Base-by-base conservation (phyloP, 805 yeast species). In the Monosporozyma servazzii region DNA sequence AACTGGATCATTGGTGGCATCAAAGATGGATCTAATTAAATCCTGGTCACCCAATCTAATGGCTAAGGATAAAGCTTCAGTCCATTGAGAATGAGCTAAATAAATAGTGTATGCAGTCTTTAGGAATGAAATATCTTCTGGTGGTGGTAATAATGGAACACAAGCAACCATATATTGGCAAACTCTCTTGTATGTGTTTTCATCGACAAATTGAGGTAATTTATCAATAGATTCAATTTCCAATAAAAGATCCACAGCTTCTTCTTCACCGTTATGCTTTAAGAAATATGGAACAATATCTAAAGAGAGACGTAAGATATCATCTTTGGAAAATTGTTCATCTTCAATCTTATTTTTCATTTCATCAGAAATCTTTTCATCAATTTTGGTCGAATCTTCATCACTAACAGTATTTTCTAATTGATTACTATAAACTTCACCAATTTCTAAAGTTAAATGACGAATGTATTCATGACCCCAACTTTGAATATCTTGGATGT, bases 381-480 rank as follows among this genome's bases (percentile, higher is more conserved):
- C 57, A 17, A 52, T 36, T 6, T 42, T 45, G 10, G 41, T 17
- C 3, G 20, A 29, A 17, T 27, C 42, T n/a, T 40, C 53, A 17
- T 29, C 45, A 9, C 46, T 46, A n/a, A 44, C 58, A 3, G 54
- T 62, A 27, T 64, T 69, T 50, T 70, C 73, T 41, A 41, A 41
- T 53, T 74, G 73, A 29, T 77, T 82, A 58, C 80, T 83, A 68
- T 81, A 86, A 50, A 85, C 86, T 64, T 86, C 91, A 54, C 99
- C 98, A 60, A 93, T 88, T 71, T 93, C 97, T 54, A 93, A 73
- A 2, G 99, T 95, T 62, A 93, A 76, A 71, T 93, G 98, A 65
- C 99, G 89, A 62, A 91, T 81, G 67, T 93, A 93, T 71, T 93
- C 99, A 67, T 93, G 98, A 45, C 99, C 99, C 99, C 99, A 93